Base-by-base conservation (phyloP, 1,284 basidiomycete genomes). In the Amylostereum chailletii region DNA sequence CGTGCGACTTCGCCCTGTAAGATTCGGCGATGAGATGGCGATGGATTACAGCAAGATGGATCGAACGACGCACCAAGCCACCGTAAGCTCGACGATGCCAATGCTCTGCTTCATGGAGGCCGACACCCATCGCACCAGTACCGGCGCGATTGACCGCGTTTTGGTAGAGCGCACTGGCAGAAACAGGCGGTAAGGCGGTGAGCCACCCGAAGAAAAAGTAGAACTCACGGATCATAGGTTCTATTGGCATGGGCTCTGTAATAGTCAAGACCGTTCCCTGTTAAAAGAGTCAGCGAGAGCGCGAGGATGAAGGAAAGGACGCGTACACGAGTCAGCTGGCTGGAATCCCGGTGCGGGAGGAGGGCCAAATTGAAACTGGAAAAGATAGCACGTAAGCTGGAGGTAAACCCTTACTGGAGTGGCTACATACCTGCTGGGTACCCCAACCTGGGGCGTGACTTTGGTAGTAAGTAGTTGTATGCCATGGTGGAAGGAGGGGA, bases 31-130 rank as follows among this genome's bases (percentile, higher is more conserved):
- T 26, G 41, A 45, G 40, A 37, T 29, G 27, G 42, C 26, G 39
- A 32, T 50, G 51, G 53, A 37, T 43, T 45, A 51, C 38, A 33
- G 6, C 9, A 37, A 5, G 19, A 19, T 19, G 5, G 45, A 33
- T 34, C 11, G 31, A 46, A 50, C 33, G 32, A 64, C 69, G 53
- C 56, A 79, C 79, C 47, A 74, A 54, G 46, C 72, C 73, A 38
- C 74, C 75, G 55, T 83, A 84, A 8, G 74, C 77, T 34, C 74
- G 71, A 48, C 68, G 65, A 61, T 83, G 79, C 74, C 71, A 81
- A 50, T 71, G 66, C 19, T 67, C 65, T 2, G 81, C 80, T 59
- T 83, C 80, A 51, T 76, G 63, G 9, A 71, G 59, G 34, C 76
- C 74, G 11, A 79, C 71, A 38, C 79, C 77, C 46, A 62, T 62